These are phyloP conservation scores for Tolypocladium amazonense DNA, from an alignment of 2,329 filamentous ascomycete genomes.

Conservation along the genomic window DNA sequence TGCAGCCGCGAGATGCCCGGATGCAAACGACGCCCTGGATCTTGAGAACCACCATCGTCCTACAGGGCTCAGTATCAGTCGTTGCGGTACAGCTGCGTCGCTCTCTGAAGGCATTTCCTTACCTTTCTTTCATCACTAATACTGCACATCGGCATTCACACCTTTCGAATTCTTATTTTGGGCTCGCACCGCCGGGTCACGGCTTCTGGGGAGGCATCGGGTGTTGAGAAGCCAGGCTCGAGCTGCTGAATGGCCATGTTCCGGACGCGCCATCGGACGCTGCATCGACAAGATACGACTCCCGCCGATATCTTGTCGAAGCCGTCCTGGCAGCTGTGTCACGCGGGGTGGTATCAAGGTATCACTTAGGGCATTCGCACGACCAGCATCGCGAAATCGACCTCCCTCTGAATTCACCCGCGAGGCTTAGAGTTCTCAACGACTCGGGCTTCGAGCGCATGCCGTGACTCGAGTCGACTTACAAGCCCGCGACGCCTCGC, in stretches of 20 bases:
- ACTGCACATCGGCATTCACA: constrained; percentile 6
- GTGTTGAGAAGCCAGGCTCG: constrained; percentile 4
- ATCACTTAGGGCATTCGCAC: neutral
- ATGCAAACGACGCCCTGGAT: constrained; percentile 2
- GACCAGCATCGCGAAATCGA: neutral
- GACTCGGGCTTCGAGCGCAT: neutral
- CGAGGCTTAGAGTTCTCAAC: neutral
- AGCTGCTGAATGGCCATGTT: neutral
- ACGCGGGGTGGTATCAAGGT: neutral
- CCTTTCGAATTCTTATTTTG: constrained; percentile 11
- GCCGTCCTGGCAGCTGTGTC: neutral
- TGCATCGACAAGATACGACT: neutral
- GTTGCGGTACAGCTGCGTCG: constrained; percentile 27
- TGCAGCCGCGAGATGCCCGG: constrained; percentile 2
- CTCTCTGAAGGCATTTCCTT: constrained; percentile 15
- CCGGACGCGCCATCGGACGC: neutral
- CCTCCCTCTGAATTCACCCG: neutral
- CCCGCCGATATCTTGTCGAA: neutral
- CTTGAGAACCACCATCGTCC: neutral
- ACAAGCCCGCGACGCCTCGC: neutral
- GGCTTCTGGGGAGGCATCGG: constrained; percentile 26
- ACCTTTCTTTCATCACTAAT: constrained; percentile 17
- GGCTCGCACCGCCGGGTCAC: constrained; percentile 12
- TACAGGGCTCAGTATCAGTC: constrained; percentile 13
- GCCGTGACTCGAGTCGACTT: neutral